Evolutionary conservation across 371 early-diverging fungal genomes (phyloP), one percentile per base, ranked within the genome.

Genomic region (Aphelidium insulamus): DNA sequence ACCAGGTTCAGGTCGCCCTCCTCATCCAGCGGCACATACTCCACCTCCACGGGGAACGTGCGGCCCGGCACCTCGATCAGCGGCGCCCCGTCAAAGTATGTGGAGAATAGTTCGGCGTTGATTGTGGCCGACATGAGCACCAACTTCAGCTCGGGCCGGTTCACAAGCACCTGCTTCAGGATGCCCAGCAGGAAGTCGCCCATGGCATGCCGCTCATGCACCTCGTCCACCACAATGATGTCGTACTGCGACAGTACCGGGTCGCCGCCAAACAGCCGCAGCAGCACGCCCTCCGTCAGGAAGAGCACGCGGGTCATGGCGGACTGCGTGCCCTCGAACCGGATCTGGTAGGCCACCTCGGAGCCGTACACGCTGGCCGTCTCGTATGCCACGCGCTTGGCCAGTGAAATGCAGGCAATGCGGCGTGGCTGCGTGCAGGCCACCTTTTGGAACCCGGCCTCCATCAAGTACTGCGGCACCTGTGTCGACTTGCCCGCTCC

Each of bases 381-480:
- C 38, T 85, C 86, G 8, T 57, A 50, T 0, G 70, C 59, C 0
- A 81, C 81, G 37, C 83, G 72, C 33, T 64, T 44, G 3, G 87
- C 83, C n/a, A 95, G 62, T 9, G 80, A 69, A 21, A 69, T 74
- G 28, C 86, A 80, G 0, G 92, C 87, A 39, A 91, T 77, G 26
- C 90, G 63, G 11, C 92, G 62, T 3, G 92, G 92, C 45, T 92
- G 91, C 1, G 97, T 92, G 52, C 87, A 76, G 3, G 81, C 70
- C 30, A 95, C 75, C 29, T 66, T 63, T 33, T 59, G 50, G 31
- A 72, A 76, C 33, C 69, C 72, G 12, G 63, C 61, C 29, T 79
- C 79, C 29, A 80, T 47, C 11, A 85, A 65, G 50, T 77, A 82
- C 44, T 94, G 90, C 14, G 91, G 91, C 2, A 92, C 74, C 44